Evolutionary conservation across 768 basidiomycete species (phyloP).

Genomic region (Phlegmacium glaucopus): DNA sequence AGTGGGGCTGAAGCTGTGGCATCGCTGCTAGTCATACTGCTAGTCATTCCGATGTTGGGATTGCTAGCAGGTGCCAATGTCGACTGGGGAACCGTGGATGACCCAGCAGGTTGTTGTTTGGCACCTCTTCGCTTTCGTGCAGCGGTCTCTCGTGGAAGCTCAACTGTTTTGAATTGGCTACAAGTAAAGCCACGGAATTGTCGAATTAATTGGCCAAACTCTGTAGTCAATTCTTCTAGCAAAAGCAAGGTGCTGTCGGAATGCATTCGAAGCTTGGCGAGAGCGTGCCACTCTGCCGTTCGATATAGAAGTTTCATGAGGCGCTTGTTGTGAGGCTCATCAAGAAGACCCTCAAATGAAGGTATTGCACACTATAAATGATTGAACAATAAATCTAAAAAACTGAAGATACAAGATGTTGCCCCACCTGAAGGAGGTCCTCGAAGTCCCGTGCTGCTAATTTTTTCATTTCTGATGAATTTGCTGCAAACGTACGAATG

Average conservation of each 20-base stretch:
- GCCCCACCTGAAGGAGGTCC: conserved; percentile 32
- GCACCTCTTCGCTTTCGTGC: conserved; percentile 14
- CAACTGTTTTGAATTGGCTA: conserved; percentile 20
- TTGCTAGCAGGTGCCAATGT: conserved; percentile 1
- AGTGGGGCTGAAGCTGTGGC: neutral
- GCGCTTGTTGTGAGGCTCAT: conserved; percentile 18
- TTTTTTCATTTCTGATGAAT: conserved; percentile 28
- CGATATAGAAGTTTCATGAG: conserved; percentile 32
- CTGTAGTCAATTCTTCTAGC: conserved; percentile 20
- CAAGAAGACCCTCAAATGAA: conserved; percentile 34
- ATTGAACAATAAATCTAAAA: conserved; percentile 1
- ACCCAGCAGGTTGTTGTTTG: neutral
- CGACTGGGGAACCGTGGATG: neutral
- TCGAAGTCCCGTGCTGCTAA: conserved; percentile 31
- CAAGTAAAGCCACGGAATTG: conserved; percentile 25
- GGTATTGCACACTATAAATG: conserved; percentile 34
- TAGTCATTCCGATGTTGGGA: conserved; percentile 1
- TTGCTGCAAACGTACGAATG: conserved; percentile 26
- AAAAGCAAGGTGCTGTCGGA: conserved; percentile 18
- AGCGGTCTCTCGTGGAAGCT: conserved; percentile 33
- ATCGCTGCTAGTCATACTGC: too few species aligned
- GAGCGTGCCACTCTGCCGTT: conserved; percentile 27
- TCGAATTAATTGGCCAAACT: conserved; percentile 23
- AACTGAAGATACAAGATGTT: neutral
- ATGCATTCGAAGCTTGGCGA: conserved; percentile 29